Base-by-base conservation (phyloP, 306 rosid species). In the Cucumis melo region DNA sequence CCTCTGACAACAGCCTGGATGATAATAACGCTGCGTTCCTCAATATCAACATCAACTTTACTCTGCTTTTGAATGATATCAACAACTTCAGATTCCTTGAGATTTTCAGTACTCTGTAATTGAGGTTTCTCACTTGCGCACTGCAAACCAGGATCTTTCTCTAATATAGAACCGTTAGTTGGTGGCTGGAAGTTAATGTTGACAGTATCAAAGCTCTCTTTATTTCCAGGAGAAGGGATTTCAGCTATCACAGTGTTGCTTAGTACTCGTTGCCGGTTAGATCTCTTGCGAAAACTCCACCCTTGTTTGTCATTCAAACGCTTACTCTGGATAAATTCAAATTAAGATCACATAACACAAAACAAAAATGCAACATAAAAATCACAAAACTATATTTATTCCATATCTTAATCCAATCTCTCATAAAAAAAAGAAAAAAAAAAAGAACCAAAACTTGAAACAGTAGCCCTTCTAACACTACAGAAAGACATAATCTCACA, bases 261-360 rank as follows among this genome's bases (percentile, higher is more conserved):
- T 44, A 94, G 93, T 77, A 94, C 97, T 60, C 97, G 92, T 75
- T 92, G 96, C 79, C 88, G 84, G 10, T 84, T 86, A 76, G 99
- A 89, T 78, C 87, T 92, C 88, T 94, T 94, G 39, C 96, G 89
- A 68, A 94, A 94, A 86, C 97, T 94, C 99, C 99, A 94, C 32
- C 99, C 88, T 10, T 94, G 88, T 81, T 94, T 94, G 74, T 94
- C 99, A 76, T 77, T 82, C 36, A 97, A 80, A 74, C 83, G 91
- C 87, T 90, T 94, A 70, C 81, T 73, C 97, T 94, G 80, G 14
- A 83, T 46, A 71, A 44, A 71, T 71, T 3, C 2, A 44, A 68
- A 71, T 15, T 7, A 48, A 23, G 58, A 46, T 48, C 75, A 71
- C 5, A 41, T 46, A 16, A 71, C 7, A 2, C 14, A 15, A 50